These are phyloP conservation scores for Mycena haematopus DNA, from an alignment of 768 basidiomycete species.

Conservation along the genomic window DNA sequence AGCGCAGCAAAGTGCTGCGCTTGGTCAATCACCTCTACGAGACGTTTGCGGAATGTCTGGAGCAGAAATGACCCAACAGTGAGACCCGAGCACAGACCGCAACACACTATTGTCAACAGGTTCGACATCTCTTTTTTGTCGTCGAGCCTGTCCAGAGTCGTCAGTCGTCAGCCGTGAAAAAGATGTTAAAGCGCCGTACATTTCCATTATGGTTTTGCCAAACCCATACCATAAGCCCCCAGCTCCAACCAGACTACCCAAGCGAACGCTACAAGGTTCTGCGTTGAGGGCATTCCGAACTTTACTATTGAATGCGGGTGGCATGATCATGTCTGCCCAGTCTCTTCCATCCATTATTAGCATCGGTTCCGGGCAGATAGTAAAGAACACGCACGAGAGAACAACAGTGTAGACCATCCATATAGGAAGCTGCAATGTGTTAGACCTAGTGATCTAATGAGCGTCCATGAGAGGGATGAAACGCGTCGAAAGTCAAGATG, in stretches of 20 bases:
- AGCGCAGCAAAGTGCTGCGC: slow-evolving; percentile 86
- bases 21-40: slow-evolving; percentile 84
- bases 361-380: slow-evolving; percentile 49
- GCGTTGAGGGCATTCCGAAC: slow-evolving; percentile 90
- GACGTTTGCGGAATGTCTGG: slow-evolving; percentile 78
- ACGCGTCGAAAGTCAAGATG: slow-evolving; percentile 23
- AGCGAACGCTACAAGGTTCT: slow-evolving; percentile 83
- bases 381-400: slow-evolving; percentile 46
- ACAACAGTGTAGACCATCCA: slow-evolving; percentile 92
- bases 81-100: slow-evolving; percentile 4
- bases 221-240: slow-evolving; percentile 94
- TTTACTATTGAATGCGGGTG: slow-evolving; percentile 73
- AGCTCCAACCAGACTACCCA: slow-evolving; percentile 84
- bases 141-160: slow-evolving; percentile 60
- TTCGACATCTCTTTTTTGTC: slow-evolving; percentile 79
- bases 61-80: background rate
- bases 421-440: slow-evolving; percentile 84
- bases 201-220: slow-evolving; percentile 83
- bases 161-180: slow-evolving; percentile 2
- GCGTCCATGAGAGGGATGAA: slow-evolving; percentile 18
- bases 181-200: slow-evolving; percentile 52
- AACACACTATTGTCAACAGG: slow-evolving; percentile 68
- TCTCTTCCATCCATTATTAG: slow-evolving; percentile 54
- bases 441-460: slow-evolving; percentile 74
- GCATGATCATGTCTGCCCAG: slow-evolving; percentile 90